Conservation (phyloP, 2,329 filamentous ascomycete species). For the Calonectria ilicicola region DNA sequence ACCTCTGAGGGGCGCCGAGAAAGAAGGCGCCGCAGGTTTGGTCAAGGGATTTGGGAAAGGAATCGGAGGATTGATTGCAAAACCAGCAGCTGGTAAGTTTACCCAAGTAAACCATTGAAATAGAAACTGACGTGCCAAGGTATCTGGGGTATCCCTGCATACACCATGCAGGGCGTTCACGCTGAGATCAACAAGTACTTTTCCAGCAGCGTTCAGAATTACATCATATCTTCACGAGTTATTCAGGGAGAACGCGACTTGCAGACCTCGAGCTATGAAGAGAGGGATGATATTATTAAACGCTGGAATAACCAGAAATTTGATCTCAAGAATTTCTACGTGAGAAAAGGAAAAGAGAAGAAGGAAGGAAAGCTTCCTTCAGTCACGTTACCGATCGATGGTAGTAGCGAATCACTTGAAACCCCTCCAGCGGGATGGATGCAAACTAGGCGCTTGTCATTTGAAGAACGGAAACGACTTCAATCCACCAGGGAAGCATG, state of each 20-base stretch:
- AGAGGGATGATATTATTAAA: constrained; percentile 72
- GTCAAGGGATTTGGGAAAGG: constrained; percentile 87
- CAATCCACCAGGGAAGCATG: constrained; percentile 60
- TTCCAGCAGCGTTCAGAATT: constrained; percentile 79
- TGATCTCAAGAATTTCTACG: constrained; percentile 71
- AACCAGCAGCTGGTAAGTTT: constrained; percentile 79
- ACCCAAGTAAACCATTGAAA: not conserved
- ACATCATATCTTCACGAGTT: constrained; percentile 82
- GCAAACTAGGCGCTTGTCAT: constrained; percentile 59
- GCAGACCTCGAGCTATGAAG: constrained; percentile 63
- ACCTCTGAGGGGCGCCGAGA: constrained; percentile 71
- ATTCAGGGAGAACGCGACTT: constrained; percentile 80
- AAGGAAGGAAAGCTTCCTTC: constrained; percentile 49
- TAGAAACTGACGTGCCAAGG: constrained; percentile 49
- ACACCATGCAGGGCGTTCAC: constrained; percentile 85
- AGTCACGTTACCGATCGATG: constrained; percentile 24
- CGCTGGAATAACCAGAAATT: constrained; percentile 73
- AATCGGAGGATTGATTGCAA: constrained; percentile 83
- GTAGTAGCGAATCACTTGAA: constrained; percentile 37
- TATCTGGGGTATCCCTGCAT: constrained; percentile 80
- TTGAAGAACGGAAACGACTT: constrained; percentile 64
- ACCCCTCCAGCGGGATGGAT: constrained; percentile 60
- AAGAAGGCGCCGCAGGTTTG: constrained; percentile 68
- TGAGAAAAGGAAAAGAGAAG: constrained; percentile 61
- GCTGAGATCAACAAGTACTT: constrained; percentile 80